Evolutionary conservation across 768 basidiomycete genomes (phyloP), one percentile per base, ranked within the genome.

Genomic region (Gloeopeniophorella convolvens): DNA sequence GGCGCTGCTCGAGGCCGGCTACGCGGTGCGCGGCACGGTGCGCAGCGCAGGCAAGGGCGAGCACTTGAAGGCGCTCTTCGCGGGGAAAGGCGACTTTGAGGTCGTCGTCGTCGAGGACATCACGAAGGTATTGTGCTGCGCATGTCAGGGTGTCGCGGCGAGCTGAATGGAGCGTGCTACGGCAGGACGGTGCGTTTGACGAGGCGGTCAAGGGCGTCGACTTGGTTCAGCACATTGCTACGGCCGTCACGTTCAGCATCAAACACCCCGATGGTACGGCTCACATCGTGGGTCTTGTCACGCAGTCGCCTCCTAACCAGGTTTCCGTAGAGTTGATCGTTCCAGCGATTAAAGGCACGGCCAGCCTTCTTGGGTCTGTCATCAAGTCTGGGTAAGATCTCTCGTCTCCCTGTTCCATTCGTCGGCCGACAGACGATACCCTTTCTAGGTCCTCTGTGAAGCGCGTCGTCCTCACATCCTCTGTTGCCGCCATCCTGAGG

Each of bases 381-480:
- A 42, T 24, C 15, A 12, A 13, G 9, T 18, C 23, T 7, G 42
- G 37, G 37, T 39, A 21, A n/a, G n/a, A n/a, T n/a, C n/a, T n/a
- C n/a, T n/a, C n/a, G n/a, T n/a, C n/a, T n/a, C n/a, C n/a, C n/a
- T n/a, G n/a, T n/a, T n/a, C n/a, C n/a, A n/a, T n/a, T n/a, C n/a
- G n/a, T n/a, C n/a, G n/a, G n/a, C n/a, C n/a, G n/a, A n/a, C n/a
- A n/a, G n/a, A n/a, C n/a, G n/a, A n/a, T n/a, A n/a, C n/a, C n/a
- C n/a, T n/a, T n/a, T n/a, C n/a, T n/a, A n/a, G n/a, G n/a, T n/a
- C n/a, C n/a, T n/a, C n/a, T n/a, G n/a, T n/a, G n/a, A 80, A 84
- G 62, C 77, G 88, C 3, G 68, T 92, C 35, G 78, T 89, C 7
- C 64, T 86, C 51, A 86, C 83, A 0, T 80, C 80, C 10, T 87